A percentile compares a stretch with the other conserved stretches of the same genome.
Conservation (phyloP, 2,329 filamentous ascomycete species). For the Cladosporium sp. region DNA sequence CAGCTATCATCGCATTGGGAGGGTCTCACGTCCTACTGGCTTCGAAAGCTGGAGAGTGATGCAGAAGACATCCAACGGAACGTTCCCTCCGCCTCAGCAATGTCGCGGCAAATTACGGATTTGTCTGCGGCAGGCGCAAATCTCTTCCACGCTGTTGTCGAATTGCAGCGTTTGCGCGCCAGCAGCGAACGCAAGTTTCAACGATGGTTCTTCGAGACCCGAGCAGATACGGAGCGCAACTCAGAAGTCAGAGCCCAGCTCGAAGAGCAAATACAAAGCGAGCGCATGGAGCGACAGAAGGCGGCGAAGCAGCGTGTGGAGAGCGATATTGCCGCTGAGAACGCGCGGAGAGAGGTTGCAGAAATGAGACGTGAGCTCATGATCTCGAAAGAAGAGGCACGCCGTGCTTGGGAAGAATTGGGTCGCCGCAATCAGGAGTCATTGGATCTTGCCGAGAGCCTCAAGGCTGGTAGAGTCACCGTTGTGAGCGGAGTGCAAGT, state of each 20-base stretch:
- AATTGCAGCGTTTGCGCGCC: slow-evolving; percentile 85
- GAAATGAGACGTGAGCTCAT: slow-evolving; percentile 90
- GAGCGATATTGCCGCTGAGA: slow-evolving; percentile 24
- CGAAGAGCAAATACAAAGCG: slow-evolving; percentile 67
- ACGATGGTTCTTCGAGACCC: slow-evolving; percentile 95
- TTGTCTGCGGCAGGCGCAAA: slow-evolving; percentile 96
- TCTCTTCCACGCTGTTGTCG: slow-evolving; percentile 93
- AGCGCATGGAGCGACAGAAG: slow-evolving; percentile 63
- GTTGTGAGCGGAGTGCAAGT: slow-evolving; percentile 91
- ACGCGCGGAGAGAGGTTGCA: slow-evolving; percentile 44
- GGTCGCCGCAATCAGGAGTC: slow-evolving; percentile 90
- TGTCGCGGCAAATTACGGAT: slow-evolving; percentile 91
- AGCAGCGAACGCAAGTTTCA: slow-evolving; percentile 98
- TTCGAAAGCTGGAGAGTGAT: slow-evolving; percentile 84
- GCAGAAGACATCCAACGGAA: slow-evolving; percentile 76
- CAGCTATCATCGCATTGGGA: slow-evolving; percentile 97
- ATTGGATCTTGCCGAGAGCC: slow-evolving; percentile 74
- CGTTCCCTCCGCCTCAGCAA: slow-evolving; percentile 70
- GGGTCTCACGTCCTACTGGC: slow-evolving; percentile 94
- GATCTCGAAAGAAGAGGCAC: slow-evolving; percentile 93
- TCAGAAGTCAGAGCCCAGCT: slow-evolving; percentile 77
- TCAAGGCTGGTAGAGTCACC: slow-evolving; percentile 81
- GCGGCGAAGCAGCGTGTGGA: slow-evolving; percentile 41
- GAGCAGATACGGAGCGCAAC: slow-evolving; percentile 76
- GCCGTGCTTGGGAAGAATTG: slow-evolving; percentile 94